These are phyloP conservation scores for Solanum hybrid DNA, from an alignment of 305 asterid genomes.

Conservation along the genomic window DNA sequence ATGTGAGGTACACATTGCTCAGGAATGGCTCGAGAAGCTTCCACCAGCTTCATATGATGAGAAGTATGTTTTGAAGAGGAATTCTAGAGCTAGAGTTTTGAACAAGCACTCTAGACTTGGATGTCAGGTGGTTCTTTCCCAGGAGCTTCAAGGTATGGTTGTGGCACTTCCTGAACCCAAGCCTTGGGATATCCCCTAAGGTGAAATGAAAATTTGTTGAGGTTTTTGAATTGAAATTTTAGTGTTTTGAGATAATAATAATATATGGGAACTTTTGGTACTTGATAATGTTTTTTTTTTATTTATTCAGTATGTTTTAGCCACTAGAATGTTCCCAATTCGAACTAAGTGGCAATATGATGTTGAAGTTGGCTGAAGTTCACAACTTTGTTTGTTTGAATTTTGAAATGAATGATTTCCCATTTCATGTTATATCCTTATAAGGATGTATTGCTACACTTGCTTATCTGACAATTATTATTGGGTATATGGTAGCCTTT, in stretches of 20 bases:
- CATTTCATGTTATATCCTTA: neutral
- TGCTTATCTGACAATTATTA: neutral
- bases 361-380: neutral
- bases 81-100: constrained; percentile 44
- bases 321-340: neutral
- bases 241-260: neutral
- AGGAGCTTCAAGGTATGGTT: constrained; percentile 85
- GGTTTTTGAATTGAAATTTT: neutral
- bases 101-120: constrained; percentile 89
- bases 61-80: constrained; percentile 64
- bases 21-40: constrained; percentile 86
- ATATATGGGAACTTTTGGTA: neutral
- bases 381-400: neutral
- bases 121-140: constrained; percentile 71
- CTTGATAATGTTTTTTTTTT: neutral
- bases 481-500: neutral
- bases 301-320: neutral
- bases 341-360: neutral
- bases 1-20: constrained; percentile 92
- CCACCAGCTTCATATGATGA: constrained; percentile 62
- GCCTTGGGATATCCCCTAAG: constrained; percentile 84
- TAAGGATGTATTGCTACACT: neutral
- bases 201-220: neutral
- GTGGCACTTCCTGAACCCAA: constrained; percentile 84
- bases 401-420: neutral